Evolutionary conservation across 2,329 filamentous ascomycete genomes (phyloP).

Genomic region (Zymoseptoria tritici): DNA sequence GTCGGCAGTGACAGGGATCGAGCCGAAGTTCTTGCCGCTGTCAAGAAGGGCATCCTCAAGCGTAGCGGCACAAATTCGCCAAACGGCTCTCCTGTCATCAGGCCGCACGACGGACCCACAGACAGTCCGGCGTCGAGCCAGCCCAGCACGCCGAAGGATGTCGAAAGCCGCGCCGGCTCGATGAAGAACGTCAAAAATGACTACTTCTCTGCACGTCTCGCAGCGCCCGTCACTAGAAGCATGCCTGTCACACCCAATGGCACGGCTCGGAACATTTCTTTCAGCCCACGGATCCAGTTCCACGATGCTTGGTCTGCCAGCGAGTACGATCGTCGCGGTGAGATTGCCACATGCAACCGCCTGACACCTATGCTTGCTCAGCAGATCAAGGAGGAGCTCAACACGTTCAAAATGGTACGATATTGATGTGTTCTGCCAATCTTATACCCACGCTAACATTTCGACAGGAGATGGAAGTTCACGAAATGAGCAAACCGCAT

Average conservation of each 20-base stretch:
- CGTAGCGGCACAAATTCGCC: constrained; percentile 59
- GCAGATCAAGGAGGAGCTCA: constrained; percentile 98
- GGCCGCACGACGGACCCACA: constrained; percentile 52
- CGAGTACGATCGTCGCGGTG: constrained; percentile 92
- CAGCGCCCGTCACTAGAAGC: constrained; percentile 66
- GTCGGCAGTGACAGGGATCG: constrained; percentile 83
- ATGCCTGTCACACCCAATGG: constrained; percentile 70
- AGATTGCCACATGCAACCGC: constrained; percentile 95
- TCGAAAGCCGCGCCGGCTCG: constrained; percentile 45
- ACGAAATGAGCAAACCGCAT: constrained; percentile 97
- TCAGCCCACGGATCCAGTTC: constrained; percentile 89
- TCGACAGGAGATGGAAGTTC: constrained; percentile 96
- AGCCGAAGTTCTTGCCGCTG: constrained; percentile 82
- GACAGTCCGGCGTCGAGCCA: constrained; percentile 80
- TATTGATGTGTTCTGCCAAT: not conserved
- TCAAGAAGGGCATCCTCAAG: constrained; percentile 94
- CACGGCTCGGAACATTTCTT: constrained; percentile 55
- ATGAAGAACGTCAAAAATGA: constrained; percentile 65
- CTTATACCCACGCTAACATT: constrained; percentile 34
- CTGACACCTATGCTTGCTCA: constrained; percentile 94
- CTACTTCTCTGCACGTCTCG: constrained; percentile 74
- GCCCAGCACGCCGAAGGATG: constrained; percentile 80
- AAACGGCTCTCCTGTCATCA: constrained; percentile 61
- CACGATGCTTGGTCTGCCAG: constrained; percentile 93
- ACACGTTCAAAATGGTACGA: constrained; percentile 97